Evolutionary conservation across 208 protist species (phyloP), one percentile per base, ranked within the genome.

Genomic region (Leishmania major): DNA sequence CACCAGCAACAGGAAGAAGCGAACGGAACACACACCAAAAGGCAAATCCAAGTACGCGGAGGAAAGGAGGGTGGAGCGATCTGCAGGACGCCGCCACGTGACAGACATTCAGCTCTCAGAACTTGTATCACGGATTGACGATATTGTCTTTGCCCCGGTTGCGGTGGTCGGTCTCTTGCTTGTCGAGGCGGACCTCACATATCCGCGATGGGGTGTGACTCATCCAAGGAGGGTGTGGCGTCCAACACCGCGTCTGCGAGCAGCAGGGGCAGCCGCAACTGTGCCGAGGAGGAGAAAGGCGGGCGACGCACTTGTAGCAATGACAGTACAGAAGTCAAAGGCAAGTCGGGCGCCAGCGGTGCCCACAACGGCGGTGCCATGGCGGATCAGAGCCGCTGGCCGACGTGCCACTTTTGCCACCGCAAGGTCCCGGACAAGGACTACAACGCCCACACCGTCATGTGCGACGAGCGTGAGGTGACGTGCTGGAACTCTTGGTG

Each of bases 401-500:
- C 92, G 25, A 90, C 81, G 31, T 96, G 93, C 78, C 93, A 95
- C 74, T 95, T 95, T 79, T 96, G 93, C 71, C 80, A 85, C 28
- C 78, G 84, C 55, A 84, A 85, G 53, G 92, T 96, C 31, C 88
- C 90, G 8, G 90, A 94, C 64, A 91, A 94, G 83, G 92, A 95
- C 67, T 93, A 94, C 89, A 96, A 95, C 78, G 92, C 90, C 2
- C 93, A 96, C 90, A 96, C 93, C 22, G 93, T 95, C 55, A 92
- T 92, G 92, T 96, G 93, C 75, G 91, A 94, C 79, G 92, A 96
- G 87, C 91, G 93, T 66, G 93, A 96, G 91, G 92, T 96, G 55
- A 96, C 93, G 51, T 96, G 93, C 86, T 94, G 91, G 90, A 95
- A 96, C 84, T 94, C 88, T 78, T 96, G 93, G 93, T 97, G 94